Conservation (phyloP, 345 rosid species). For the Hirschfeldia incana region DNA sequence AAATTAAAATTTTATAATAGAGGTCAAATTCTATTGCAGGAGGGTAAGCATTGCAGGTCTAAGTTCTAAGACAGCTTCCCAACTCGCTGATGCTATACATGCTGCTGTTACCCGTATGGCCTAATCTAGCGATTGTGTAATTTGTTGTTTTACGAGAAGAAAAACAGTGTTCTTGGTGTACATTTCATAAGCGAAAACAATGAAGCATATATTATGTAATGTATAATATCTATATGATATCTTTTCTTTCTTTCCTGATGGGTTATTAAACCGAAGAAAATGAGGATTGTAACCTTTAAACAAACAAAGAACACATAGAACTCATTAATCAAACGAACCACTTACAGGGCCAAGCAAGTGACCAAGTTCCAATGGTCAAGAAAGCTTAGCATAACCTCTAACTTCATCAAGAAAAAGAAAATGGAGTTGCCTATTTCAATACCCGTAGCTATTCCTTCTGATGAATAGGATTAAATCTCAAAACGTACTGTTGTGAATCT, state of each 20-base stretch:
- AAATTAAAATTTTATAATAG: too few species aligned
- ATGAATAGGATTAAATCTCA: background rate
- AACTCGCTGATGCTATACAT: constrained; percentile 69
- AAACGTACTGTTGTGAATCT: too few species aligned
- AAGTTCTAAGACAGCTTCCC: constrained; percentile 59
- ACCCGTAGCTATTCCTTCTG: background rate
- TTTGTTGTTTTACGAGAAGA: constrained; percentile 6
- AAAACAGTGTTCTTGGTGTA: background rate
- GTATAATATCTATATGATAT: background rate
- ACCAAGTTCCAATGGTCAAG: background rate
- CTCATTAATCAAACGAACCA: background rate
- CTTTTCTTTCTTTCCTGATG: background rate
- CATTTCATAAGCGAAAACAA: background rate
- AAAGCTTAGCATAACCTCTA: background rate
- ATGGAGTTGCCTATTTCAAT: background rate
- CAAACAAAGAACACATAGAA: background rate
- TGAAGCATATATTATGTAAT: background rate
- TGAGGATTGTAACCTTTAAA: background rate
- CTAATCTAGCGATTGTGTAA: constrained; percentile 22
- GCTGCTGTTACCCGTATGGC: constrained; percentile 52
- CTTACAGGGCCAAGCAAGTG: background rate
- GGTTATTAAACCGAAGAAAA: background rate
- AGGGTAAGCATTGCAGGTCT: constrained; percentile 81
- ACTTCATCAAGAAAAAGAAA: background rate
- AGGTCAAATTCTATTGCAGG: constrained; percentile 44